Conservation (phyloP, 176 grass and related monocot species). For the Bromus sterilis region DNA sequence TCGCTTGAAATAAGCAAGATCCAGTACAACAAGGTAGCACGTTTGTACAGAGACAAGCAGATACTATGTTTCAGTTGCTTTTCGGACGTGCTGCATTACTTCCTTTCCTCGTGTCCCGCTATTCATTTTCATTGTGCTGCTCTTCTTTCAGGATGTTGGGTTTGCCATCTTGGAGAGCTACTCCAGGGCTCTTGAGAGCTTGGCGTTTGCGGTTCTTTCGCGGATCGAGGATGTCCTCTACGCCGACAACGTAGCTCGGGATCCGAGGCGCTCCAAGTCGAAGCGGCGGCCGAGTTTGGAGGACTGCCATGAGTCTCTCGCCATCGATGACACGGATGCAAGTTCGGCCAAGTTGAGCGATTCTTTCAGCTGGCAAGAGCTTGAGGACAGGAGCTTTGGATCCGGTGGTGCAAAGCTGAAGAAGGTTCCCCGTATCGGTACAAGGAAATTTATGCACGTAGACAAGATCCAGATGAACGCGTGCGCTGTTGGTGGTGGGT, state of each 20-base stretch:
- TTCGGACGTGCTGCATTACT: neutral
- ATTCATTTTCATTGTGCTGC: neutral
- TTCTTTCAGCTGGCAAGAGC: constrained; percentile 10
- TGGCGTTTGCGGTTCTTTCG: constrained; percentile 55
- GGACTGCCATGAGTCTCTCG: neutral
- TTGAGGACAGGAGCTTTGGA: neutral
- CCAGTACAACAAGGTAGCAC: constrained; percentile 64
- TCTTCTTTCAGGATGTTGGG: constrained; percentile 50
- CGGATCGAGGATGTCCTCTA: constrained; percentile 73
- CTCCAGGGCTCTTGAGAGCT: constrained; percentile 63
- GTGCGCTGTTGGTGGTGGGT: neutral
- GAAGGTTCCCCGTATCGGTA: neutral
- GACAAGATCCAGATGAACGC: neutral
- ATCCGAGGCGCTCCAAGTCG: constrained; percentile 15
- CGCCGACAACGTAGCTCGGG: constrained; percentile 23
- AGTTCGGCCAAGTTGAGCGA: neutral
- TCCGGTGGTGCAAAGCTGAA: neutral
- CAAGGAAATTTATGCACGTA: neutral
- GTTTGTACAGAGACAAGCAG: neutral
- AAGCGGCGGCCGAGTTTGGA: constrained; percentile 26
- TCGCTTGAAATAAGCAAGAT: constrained; percentile 83
- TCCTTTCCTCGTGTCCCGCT: neutral
- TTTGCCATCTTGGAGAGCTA: constrained; percentile 73
- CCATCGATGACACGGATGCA: neutral
- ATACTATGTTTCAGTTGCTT: neutral